Evolutionary conservation across 352 stramenopile genomes (phyloP), one percentile per base, ranked within the genome.

Genomic region (Phytophthora citrophthora): DNA sequence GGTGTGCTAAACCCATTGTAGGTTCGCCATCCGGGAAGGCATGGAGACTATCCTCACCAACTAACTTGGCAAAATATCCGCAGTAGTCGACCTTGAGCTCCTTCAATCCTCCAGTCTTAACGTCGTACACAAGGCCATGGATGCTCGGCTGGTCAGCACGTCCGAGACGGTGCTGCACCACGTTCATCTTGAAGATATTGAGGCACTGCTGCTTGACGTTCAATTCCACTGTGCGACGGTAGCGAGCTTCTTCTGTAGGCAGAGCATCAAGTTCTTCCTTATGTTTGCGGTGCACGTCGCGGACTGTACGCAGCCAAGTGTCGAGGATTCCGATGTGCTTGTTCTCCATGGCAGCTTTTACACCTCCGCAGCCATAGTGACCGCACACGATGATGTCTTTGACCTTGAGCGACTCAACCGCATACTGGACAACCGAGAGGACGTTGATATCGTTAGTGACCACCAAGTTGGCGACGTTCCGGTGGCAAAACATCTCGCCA

Each of bases 351-450:
- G 89, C 86, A n/a, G 89, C 90, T 31, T 81, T 72, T 12, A 98
- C 87, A 32, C 91, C 92, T 39, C 91, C 92, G 61, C 92, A 98
- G 36, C 95, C 89, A 58, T 97, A 98, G 71, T 98, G 90, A 2
- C 92, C 92, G 54, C 86, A 96, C 9, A 98, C 83, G 44, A 97
- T 93, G 53, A 98, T 96, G 61, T 98, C 77, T 56, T 94, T 93
- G 11, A 98, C 89, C 44, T 94, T 83, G 20, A 98, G 76, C 23
- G 91, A 79, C 56, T 96, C 89, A 20, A 98, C 88, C 8, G 88
- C 91, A 60, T 88, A 92, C 54, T 92, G 79, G 23, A 89, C 68
- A 27, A 88, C 74, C 1, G 77, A 80, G 10, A 88, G 66, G n/a
- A 80, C 82, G 69, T 81, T 90, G 41, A 92, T 71, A 51, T 90